Percentiles rank a stretch among this genome's conserved stretches.
phyloP scores from a whole-genome alignment of 23 red algal genomes.

The Chondrus crispus region DNA sequence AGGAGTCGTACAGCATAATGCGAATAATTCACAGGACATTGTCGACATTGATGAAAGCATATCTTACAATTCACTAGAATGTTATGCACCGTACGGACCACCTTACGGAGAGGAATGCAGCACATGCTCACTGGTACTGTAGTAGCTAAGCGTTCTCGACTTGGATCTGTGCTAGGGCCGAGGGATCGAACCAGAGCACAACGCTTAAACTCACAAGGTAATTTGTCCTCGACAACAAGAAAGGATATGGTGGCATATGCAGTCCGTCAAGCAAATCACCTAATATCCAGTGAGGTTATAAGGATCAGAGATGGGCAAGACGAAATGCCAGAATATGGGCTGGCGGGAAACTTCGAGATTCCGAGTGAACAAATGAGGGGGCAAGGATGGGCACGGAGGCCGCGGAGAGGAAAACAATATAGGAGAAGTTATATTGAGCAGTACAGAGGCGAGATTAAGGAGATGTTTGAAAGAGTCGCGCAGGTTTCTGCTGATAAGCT shows the following conservation, averaged over 20 bases:
- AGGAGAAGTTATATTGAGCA: neutral
- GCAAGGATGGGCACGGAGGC: neutral
- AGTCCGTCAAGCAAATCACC: neutral
- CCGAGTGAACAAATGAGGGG: neutral
- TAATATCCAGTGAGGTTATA: neutral
- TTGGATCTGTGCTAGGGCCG: neutral
- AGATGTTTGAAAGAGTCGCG: neutral
- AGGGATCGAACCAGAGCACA: neutral
- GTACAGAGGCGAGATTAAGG: neutral
- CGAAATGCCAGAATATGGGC: neutral
- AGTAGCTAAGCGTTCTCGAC: neutral
- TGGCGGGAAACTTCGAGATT: neutral
- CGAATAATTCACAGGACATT: too few species aligned
- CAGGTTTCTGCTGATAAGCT: neutral
- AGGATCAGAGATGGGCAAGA: neutral
- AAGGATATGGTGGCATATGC: neutral
- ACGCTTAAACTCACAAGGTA: neutral
- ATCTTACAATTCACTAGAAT: too few species aligned
- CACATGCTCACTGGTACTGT: neutral
- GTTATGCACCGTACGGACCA: neutral
- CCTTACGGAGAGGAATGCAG: neutral
- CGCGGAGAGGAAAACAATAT: neutral
- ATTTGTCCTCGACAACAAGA: neutral
- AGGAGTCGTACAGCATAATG: too few species aligned
- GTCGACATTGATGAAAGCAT: too few species aligned